A percentile compares a stretch with the other conserved stretches of the same genome.
Evolutionary conservation across 768 basidiomycete species (phyloP).

Genomic region (Leccinum uliginosum): DNA sequence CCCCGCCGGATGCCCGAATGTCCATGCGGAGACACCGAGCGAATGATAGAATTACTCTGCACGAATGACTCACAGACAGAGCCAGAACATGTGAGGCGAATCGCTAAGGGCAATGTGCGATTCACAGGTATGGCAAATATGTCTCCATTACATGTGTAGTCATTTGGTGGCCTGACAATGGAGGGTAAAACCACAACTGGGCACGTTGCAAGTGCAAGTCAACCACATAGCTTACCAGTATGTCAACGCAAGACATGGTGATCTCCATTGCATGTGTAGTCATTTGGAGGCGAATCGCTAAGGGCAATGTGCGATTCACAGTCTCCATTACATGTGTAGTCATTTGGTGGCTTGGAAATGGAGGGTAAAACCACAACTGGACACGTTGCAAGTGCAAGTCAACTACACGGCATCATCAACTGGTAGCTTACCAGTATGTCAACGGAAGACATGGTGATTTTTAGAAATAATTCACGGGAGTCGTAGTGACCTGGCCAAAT

Average conservation of each 20-base stretch:
- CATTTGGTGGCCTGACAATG: background rate
- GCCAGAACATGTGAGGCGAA: background rate
- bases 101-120: background rate
- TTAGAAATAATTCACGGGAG: background rate
- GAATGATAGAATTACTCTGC: background rate
- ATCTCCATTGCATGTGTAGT: background rate
- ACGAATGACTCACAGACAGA: background rate
- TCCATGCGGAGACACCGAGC: background rate
- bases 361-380: background rate
- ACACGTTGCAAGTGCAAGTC: background rate
- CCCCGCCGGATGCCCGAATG: background rate
- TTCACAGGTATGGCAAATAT: background rate
- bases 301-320: background rate
- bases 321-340: background rate
- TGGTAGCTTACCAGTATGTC: background rate
- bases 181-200: background rate
- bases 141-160: background rate
- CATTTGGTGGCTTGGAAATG: background rate
- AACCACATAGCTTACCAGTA: background rate
- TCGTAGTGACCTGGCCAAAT: slow-evolving; percentile 16
- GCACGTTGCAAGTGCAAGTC: background rate
- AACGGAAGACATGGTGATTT: background rate
- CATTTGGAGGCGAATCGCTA: too few species aligned
- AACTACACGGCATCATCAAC: background rate
- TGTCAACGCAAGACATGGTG: background rate